Evolutionary conservation across 2,329 filamentous ascomycete species (phyloP).

Genomic region (Berkeleyomyces rouxiae): DNA sequence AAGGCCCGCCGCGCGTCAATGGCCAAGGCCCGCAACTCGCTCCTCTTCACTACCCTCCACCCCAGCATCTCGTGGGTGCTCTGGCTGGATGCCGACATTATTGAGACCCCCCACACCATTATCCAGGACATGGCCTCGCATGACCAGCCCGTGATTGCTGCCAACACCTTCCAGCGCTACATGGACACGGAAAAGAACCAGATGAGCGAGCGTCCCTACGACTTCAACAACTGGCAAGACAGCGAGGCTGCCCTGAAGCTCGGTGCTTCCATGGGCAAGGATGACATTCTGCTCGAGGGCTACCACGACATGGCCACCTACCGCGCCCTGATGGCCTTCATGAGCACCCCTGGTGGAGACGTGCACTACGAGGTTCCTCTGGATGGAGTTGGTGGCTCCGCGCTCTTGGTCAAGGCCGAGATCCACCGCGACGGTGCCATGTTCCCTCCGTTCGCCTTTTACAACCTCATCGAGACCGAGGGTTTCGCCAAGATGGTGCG

Average conservation of each 20-base stretch:
- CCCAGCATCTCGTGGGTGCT: conserved; percentile 89
- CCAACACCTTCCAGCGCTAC: conserved; percentile 89
- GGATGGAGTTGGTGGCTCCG: conserved; percentile 87
- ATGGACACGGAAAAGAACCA: conserved; percentile 51
- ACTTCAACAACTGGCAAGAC: conserved; percentile 97
- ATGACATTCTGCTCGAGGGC: conserved; percentile 86
- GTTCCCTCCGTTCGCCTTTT: conserved; percentile 95
- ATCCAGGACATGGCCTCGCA: conserved; percentile 84
- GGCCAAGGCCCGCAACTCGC: conserved; percentile 82
- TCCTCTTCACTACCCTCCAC: conserved; percentile 87
- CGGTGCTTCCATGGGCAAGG: conserved; percentile 63
- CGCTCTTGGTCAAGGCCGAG: conserved; percentile 85
- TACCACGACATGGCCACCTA: conserved; percentile 90
- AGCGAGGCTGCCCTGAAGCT: conserved; percentile 63
- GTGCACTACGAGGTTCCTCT: conserved; percentile 50
- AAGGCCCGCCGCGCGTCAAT: conserved; percentile 75
- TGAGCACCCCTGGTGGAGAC: conserved; percentile 42
- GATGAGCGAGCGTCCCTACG: conserved; percentile 68
- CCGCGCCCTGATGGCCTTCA: conserved; percentile 75
- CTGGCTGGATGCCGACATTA: conserved; percentile 83
- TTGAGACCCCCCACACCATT: conserved; percentile 69
- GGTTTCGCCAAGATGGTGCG: conserved; percentile 96
- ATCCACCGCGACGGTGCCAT: conserved; percentile 95
- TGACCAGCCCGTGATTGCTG: conserved; percentile 80
- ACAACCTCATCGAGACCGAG: conserved; percentile 93